Evolutionary conservation across 441 rosid genomes (phyloP).

Genomic region (Daphne laureola): DNA sequence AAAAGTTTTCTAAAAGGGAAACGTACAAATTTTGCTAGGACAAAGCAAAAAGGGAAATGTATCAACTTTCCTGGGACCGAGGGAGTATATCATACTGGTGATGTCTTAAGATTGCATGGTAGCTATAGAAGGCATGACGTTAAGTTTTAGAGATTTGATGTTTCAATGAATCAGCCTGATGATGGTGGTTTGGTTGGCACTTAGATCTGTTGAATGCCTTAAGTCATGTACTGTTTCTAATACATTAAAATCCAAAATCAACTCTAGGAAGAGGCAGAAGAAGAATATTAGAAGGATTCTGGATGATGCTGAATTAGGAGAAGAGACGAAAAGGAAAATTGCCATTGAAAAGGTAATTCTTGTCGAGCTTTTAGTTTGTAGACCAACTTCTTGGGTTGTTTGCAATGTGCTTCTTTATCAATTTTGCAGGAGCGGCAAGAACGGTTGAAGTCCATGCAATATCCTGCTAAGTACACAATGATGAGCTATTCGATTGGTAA

Average conservation of each 20-base stretch:
- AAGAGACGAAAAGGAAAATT: conserved; percentile 93
- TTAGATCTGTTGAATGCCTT: conserved; percentile 1
- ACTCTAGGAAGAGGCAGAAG: conserved; percentile 63
- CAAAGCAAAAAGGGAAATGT: no score
- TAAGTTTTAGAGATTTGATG: no score
- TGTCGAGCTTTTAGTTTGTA: conserved; percentile 14
- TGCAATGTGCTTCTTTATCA: conserved; percentile 18
- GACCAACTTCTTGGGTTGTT: conserved; percentile 6
- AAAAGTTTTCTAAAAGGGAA: no score
- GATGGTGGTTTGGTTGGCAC: not conserved
- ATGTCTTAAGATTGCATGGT: no score
- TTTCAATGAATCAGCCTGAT: no score
- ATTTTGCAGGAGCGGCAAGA: conserved; percentile 93
- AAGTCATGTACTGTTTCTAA: conserved; percentile 13
- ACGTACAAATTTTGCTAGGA: no score
- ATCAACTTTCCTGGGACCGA: no score
- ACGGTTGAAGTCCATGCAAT: conserved; percentile 83
- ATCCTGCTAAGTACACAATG: conserved; percentile 60
- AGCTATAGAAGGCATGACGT: no score
- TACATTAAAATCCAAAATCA: conserved; percentile 25
- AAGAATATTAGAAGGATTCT: conserved; percentile 93
- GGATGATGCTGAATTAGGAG: conserved; percentile 99
- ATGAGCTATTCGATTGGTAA: conserved; percentile 36
- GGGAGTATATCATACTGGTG: no score
- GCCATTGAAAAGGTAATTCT: conserved; percentile 89